Base-by-base conservation (phyloP, 192 early-diverging fungal genomes). In the Coemansia interrupta region DNA sequence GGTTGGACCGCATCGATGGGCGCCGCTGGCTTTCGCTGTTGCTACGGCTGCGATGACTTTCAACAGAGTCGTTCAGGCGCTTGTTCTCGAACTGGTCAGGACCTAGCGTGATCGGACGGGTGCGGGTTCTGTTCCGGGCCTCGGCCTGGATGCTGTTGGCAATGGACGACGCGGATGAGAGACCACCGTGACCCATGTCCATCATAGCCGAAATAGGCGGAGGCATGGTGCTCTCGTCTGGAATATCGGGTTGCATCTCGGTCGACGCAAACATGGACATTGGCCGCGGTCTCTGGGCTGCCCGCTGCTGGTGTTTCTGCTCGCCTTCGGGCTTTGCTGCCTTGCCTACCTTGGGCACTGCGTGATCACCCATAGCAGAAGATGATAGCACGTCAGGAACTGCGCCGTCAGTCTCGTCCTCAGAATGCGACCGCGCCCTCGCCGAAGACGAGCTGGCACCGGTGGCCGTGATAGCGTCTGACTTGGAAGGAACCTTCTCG, bases 251-350 rank as follows among this genome's bases (percentile, higher is more conserved):
- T 58, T 68, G 74, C 74, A 78, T 78, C 54, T 78, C 74, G 8
- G 74, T 78, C 28, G 74, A 78, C 10, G 74, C 74, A 68, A 71
- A 78, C 74, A 78, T 78, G 14, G 74, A 78, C 65, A 65, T 78
- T 17, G 74, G 74, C 20, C 74, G 74, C 9, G 74, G 74, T n/a
- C 74, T 68, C 36, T 60, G 61, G 30, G 54, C 15, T n/a, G 57
- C 17, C 11, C 60, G 42, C 58, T 59, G 57, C 6, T 46, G 23
- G 14, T 49, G 47, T 13, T 49, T 49, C 47, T 49, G 47, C 47
- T 49, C 32, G 32, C 32, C 32, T 3, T 36, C 32, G 10, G 32
- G 47, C 24, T 49, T 28, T 1, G 26, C 52, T 7, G 59, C 18
- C n/a, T 67, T 48, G 5, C 29, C 38, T 24, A 44, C 49, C 18